Evolutionary conservation across 257 asterid species (phyloP).

Genomic region (Ballota nigra): DNA sequence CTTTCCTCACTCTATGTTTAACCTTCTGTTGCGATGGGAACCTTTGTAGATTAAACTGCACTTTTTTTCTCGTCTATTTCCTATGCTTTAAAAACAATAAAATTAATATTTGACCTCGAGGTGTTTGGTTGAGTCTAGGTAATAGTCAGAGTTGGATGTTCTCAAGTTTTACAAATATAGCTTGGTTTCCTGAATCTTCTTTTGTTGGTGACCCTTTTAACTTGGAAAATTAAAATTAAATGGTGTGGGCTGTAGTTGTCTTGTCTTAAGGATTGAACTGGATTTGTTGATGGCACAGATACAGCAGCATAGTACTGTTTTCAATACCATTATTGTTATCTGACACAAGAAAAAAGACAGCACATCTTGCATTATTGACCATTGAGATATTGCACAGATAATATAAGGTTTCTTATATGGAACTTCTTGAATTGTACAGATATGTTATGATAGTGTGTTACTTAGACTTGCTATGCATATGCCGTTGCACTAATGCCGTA

Average conservation of each 20-base stretch:
- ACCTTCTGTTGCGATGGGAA: neutral
- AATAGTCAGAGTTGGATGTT: neutral
- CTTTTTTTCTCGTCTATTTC: neutral
- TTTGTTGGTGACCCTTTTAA: neutral
- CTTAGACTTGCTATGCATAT: too few relatives aligned
- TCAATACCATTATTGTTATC: neutral
- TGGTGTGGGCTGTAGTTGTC: neutral
- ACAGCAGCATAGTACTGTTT: neutral
- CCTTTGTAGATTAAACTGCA: neutral
- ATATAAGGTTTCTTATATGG: constrained; percentile 14
- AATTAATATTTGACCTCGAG: neutral
- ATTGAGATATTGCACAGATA: constrained; percentile 10
- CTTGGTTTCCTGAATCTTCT: neutral
- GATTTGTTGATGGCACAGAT: neutral
- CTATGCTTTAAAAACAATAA: neutral
- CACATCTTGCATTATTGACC: neutral
- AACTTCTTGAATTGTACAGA: constrained; percentile 3
- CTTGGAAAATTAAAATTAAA: neutral
- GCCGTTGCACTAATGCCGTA: too few relatives aligned
- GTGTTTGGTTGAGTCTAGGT: neutral
- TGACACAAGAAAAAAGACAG: neutral
- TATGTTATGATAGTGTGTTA: too few relatives aligned
- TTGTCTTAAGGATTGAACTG: neutral
- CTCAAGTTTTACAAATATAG: neutral
- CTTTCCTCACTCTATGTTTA: neutral